phyloP scores from a whole-genome alignment of 2,329 filamentous ascomycete species.

The Tricladium varicosporioides region DNA sequence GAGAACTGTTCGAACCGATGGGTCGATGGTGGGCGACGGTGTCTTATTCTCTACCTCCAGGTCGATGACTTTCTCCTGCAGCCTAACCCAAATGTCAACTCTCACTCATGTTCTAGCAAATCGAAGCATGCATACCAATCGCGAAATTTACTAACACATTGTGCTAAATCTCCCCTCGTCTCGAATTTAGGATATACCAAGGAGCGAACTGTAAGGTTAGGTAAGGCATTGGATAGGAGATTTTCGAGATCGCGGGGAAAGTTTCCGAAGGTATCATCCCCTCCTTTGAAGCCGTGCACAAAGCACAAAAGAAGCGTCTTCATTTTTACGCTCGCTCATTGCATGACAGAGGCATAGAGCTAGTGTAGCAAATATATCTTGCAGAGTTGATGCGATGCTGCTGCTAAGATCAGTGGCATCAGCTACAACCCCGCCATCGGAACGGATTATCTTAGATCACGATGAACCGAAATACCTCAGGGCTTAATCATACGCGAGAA shows the following conservation, averaged over 20 bases:
- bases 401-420: too few relatives aligned
- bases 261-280: slow-evolving; percentile 72
- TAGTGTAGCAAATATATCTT: too few relatives aligned
- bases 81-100: slow-evolving; percentile 47
- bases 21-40: slow-evolving; percentile 80
- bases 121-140: slow-evolving; percentile 58
- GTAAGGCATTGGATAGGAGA: slow-evolving; percentile 63
- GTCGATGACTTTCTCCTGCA: slow-evolving; percentile 90
- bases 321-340: slow-evolving; percentile 20
- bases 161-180: slow-evolving; percentile 72
- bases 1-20: slow-evolving; percentile 77
- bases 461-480: too few relatives aligned
- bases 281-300: slow-evolving; percentile 88
- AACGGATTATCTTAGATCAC: too few relatives aligned
- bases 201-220: slow-evolving; percentile 64
- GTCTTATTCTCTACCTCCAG: slow-evolving; percentile 81
- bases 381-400: too few relatives aligned
- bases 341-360: background rate
- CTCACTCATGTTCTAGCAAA: background rate
- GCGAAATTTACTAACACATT: slow-evolving; percentile 70
- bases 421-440: too few relatives aligned
- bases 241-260: slow-evolving; percentile 72
- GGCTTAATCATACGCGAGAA: too few relatives aligned
- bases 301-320: slow-evolving; percentile 81
- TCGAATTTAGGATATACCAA: slow-evolving; percentile 80